phyloP scores from a whole-genome alignment of 306 rosid genomes.

The Vicia villosa region DNA sequence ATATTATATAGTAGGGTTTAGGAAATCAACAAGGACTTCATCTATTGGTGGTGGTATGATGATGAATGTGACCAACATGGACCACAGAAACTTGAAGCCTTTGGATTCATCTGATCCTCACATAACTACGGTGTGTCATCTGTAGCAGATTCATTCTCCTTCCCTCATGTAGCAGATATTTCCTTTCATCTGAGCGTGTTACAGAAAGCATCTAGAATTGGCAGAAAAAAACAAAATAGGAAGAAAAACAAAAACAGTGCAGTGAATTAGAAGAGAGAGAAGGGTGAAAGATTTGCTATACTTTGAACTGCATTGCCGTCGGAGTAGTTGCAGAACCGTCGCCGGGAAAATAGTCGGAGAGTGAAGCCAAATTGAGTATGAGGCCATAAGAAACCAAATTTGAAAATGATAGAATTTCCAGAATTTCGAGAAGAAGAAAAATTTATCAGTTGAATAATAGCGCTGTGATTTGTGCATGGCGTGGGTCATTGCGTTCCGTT shows the following conservation, averaged over 20 bases:
- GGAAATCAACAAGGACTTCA: conserved; percentile 6
- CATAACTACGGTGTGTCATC: not conserved
- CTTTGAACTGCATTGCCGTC: not conserved
- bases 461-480: too few species aligned
- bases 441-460: too few species aligned
- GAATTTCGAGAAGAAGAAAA: too few species aligned
- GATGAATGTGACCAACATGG: conserved; percentile 6
- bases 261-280: not conserved
- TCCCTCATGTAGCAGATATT: not conserved
- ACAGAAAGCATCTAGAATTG: not conserved
- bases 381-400: too few species aligned
- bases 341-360: too few species aligned
- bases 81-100: not conserved
- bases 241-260: not conserved
- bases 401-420: too few species aligned
- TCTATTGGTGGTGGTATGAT: not conserved
- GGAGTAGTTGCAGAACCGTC: not conserved
- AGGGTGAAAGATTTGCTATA: not conserved
- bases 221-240: not conserved
- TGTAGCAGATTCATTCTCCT: conserved; percentile 4
- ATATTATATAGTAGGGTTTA: conserved; percentile 5
- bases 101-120: conserved; percentile 7
- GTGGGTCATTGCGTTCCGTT: too few species aligned
- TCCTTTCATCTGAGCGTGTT: not conserved
- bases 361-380: too few species aligned